These are phyloP conservation scores for Colletotrichum sidae DNA, from an alignment of 2,329 filamentous ascomycete genomes.

Conservation along the genomic window DNA sequence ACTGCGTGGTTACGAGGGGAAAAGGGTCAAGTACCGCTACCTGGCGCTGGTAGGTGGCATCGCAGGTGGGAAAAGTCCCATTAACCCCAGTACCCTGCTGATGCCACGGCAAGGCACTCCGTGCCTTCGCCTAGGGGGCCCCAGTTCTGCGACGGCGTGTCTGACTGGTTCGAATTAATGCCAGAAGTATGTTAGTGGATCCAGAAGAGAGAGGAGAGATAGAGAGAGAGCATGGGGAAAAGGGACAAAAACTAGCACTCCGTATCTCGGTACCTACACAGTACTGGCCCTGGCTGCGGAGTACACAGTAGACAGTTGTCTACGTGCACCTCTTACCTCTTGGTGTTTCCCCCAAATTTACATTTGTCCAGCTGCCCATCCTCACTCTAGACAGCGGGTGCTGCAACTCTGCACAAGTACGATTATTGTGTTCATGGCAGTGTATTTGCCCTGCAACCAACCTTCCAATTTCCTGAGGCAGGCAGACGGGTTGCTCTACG, in stretches of 20 bases:
- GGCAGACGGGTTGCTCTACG: no score
- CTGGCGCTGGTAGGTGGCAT: not conserved
- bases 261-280: no score
- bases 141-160: conserved; percentile 11
- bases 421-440: no score
- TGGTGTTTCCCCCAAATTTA: not conserved
- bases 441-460: no score
- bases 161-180: conserved; percentile 28
- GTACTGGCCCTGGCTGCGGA: not conserved
- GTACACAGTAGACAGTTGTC: not conserved
- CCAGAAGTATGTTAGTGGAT: conserved; percentile 14
- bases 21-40: not conserved
- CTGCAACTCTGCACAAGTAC: no score
- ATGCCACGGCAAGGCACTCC: not conserved
- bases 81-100: conserved; percentile 25
- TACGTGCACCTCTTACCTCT: not conserved
- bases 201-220: not conserved
- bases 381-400: no score
- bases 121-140: not conserved
- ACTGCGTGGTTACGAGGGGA: no score
- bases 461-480: no score
- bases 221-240: no score
- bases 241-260: no score
- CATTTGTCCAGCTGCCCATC: not conserved
- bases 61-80: conserved; percentile 4